phyloP scores from a whole-genome alignment of 352 stramenopile genomes.

The Hyaloperonospora brassicae region DNA sequence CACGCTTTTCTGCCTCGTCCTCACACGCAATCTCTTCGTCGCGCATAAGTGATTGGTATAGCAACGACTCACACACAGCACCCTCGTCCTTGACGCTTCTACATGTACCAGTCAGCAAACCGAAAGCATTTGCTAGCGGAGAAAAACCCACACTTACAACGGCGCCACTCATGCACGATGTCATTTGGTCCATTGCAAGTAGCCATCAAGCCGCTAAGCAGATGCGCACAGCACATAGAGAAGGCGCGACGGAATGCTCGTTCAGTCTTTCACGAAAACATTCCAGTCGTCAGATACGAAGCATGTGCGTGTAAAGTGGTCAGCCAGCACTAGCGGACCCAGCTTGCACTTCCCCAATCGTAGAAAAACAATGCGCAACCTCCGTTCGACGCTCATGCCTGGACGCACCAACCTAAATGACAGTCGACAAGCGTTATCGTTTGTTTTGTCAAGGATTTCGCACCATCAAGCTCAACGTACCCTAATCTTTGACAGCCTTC shows the following conservation, averaged over 20 bases:
- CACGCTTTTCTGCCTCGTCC: no score
- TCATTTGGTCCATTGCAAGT: no score
- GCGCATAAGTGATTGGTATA: no score
- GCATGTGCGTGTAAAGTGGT: slow-evolving; percentile 52
- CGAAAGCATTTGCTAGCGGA: no score
- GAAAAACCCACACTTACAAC: no score
- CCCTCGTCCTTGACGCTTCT: no score
- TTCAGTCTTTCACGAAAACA: slow-evolving; percentile 26
- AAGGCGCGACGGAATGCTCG: background rate
- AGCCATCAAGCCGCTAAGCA: no score
- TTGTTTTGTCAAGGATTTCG: slow-evolving; percentile 8
- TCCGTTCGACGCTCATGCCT: slow-evolving; percentile 53
- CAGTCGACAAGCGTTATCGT: slow-evolving; percentile 6
- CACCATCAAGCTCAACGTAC: slow-evolving; percentile 25
- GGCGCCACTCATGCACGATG: no score
- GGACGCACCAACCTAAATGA: slow-evolving; percentile 30
- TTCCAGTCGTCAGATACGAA: slow-evolving; percentile 40
- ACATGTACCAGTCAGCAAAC: no score
- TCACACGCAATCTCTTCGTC: no score
- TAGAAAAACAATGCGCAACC: slow-evolving; percentile 49
- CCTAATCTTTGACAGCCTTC: slow-evolving; percentile 61
- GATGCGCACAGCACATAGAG: no score
- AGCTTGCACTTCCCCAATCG: slow-evolving; percentile 34
- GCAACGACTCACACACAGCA: no score
- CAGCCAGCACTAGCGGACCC: slow-evolving; percentile 46